Evolutionary conservation across 2,329 filamentous ascomycete genomes (phyloP).

Genomic region (Helminthosporium solani): DNA sequence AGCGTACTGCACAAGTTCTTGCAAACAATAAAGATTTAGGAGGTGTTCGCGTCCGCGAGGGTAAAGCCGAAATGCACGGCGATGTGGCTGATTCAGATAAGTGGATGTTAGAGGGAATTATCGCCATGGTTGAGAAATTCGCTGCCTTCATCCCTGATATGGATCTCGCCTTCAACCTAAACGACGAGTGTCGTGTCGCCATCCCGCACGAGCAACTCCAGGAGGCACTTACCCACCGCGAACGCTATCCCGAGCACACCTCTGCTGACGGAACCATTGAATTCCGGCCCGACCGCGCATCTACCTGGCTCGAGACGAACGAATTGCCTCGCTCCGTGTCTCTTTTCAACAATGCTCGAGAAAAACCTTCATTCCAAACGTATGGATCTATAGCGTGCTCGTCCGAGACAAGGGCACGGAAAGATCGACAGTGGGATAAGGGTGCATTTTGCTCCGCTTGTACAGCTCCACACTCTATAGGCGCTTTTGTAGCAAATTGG

Average conservation of each 20-base stretch:
- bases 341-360: constrained; percentile 38
- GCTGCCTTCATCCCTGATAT: constrained; percentile 60
- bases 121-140: constrained; percentile 53
- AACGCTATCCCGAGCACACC: constrained; percentile 24
- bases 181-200: constrained; percentile 60
- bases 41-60: constrained; percentile 57
- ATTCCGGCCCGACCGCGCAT: constrained; percentile 43
- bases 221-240: constrained; percentile 26
- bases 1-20: constrained; percentile 54
- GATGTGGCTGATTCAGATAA: constrained; percentile 57
- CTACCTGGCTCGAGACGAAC: constrained; percentile 38
- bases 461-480: constrained; percentile 62
- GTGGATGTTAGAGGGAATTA: constrained; percentile 59
- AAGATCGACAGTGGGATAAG: constrained; percentile 62
- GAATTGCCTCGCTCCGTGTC: constrained; percentile 26
- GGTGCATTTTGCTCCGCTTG: constrained; percentile 66
- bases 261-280: constrained; percentile 23
- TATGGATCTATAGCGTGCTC: constrained; percentile 59
- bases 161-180: constrained; percentile 64
- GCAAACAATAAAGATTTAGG: constrained; percentile 57
- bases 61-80: constrained; percentile 44
- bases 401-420: constrained; percentile 60
- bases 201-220: constrained; percentile 48
- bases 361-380: constrained; percentile 44
- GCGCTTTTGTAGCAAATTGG: constrained; percentile 68